Percentiles rank a stretch among this genome's conserved stretches.
Conservation (phyloP, 2,329 filamentous ascomycete genomes). For the Penicillium decumbens region DNA sequence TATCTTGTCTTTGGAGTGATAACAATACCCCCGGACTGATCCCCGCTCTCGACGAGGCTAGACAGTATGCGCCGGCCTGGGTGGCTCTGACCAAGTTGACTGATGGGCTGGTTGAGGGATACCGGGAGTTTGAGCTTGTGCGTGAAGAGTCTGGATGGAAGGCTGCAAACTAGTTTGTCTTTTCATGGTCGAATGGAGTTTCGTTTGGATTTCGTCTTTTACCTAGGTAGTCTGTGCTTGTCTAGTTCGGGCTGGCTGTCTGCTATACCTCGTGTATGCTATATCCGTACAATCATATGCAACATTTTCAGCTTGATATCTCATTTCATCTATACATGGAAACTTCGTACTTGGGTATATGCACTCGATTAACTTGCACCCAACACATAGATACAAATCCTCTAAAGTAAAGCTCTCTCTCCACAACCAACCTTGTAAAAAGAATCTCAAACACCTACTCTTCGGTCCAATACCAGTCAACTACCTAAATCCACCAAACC, state of each 20-base stretch:
- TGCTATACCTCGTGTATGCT: neutral
- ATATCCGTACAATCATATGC: neutral
- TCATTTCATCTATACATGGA: neutral
- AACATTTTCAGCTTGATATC: neutral
- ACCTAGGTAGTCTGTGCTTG: neutral
- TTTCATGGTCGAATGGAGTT: neutral
- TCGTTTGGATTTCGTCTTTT: neutral
- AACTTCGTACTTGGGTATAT: neutral
- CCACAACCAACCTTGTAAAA: too few species aligned
- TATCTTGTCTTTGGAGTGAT: conserved; percentile 85
- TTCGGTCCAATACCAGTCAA: neutral
- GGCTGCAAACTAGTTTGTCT: neutral
- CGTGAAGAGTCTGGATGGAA: conserved; percentile 1
- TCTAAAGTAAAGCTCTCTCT: too few species aligned
- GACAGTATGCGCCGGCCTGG: conserved; percentile 75
- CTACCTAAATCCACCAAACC: neutral
- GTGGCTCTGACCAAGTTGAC: conserved; percentile 67
- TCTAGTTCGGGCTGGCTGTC: neutral
- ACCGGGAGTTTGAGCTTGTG: conserved; percentile 59
- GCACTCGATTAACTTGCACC: neutral
- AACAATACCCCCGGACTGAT: conserved; percentile 67
- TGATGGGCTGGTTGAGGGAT: conserved; percentile 77
- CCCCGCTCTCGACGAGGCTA: conserved; percentile 76
- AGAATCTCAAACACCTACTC: too few species aligned
- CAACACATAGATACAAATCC: too few species aligned